These are phyloP conservation scores for Naganishia sp. DNA, from an alignment of 1,284 basidiomycete genomes.

Conservation along the genomic window DNA sequence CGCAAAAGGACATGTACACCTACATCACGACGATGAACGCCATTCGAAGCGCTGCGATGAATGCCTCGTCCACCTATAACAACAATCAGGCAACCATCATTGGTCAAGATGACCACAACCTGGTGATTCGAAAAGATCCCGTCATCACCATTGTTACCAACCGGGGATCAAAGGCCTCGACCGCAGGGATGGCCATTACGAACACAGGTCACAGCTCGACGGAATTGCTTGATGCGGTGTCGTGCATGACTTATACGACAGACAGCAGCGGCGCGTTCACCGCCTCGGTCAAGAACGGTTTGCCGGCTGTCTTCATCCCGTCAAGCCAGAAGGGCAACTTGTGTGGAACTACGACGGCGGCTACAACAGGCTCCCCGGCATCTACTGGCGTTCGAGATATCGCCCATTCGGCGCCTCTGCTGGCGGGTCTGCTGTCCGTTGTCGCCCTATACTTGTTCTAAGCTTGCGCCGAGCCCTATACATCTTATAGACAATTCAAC, in stretches of 20 bases:
- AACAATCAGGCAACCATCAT: slow-evolving; percentile 59
- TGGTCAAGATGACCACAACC: slow-evolving; percentile 55
- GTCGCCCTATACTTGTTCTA: neutral
- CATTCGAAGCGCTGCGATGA: slow-evolving; percentile 62
- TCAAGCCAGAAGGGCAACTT: slow-evolving; percentile 25
- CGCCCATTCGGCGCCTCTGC: neutral
- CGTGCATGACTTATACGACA: slow-evolving; percentile 42
- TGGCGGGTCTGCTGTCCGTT: neutral
- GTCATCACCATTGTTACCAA: slow-evolving; percentile 69
- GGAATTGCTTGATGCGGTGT: slow-evolving; percentile 42
- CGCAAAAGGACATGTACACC: slow-evolving; percentile 56
- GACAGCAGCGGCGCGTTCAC: slow-evolving; percentile 41
- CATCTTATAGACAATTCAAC: no score
- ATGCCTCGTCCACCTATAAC: slow-evolving; percentile 59
- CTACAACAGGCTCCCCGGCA: neutral
- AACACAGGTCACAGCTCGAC: slow-evolving; percentile 38
- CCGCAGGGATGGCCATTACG: slow-evolving; percentile 38
- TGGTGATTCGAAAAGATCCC: slow-evolving; percentile 66
- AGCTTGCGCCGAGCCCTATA: neutral
- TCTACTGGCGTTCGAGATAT: slow-evolving; percentile 10
- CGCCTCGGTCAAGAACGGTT: slow-evolving; percentile 39
- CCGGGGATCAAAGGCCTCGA: slow-evolving; percentile 56
- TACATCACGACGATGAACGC: slow-evolving; percentile 63
- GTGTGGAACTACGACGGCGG: slow-evolving; percentile 7
- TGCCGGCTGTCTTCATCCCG: slow-evolving; percentile 44